Conservation (phyloP, 495 filamentous ascomycete genomes). For the Lineolata rhizophorae region DNA sequence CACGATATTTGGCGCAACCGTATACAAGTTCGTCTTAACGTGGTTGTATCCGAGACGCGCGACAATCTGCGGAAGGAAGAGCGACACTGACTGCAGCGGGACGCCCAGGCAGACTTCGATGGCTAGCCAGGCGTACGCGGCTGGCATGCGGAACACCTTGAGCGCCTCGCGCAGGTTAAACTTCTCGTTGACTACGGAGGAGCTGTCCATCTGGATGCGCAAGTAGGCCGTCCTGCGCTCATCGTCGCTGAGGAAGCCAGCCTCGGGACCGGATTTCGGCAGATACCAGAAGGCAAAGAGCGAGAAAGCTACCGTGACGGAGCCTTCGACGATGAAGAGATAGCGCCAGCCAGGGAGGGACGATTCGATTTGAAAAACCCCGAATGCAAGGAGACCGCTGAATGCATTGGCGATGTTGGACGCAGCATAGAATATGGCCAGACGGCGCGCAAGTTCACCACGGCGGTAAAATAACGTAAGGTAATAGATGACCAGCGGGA, state of each 20-base stretch:
- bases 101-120: constrained; percentile 61
- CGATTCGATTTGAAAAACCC: constrained; percentile 49
- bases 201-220: constrained; percentile 54
- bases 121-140: constrained; percentile 37
- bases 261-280: constrained; percentile 37
- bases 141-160: constrained; percentile 38
- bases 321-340: constrained; percentile 57
- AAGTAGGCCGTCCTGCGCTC: constrained; percentile 51
- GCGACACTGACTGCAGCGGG: constrained; percentile 43
- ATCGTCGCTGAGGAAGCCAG: constrained; percentile 36
- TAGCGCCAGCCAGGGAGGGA: constrained; percentile 43
- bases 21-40: constrained; percentile 9
- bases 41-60: constrained; percentile 4
- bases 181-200: constrained; percentile 46
- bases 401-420: constrained; percentile 56
- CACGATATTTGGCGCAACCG: constrained; percentile 8
- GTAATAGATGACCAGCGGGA: constrained; percentile 34
- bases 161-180: constrained; percentile 44
- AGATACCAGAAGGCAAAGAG: constrained; percentile 52
- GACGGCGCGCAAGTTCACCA: constrained; percentile 50
- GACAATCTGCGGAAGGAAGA: constrained; percentile 30
- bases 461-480: constrained; percentile 43
- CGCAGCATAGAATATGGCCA: constrained; percentile 62
- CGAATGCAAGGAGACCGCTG: constrained; percentile 50
- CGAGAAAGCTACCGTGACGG: constrained; percentile 37